These are phyloP conservation scores for Arachnomyces sp. DNA, from an alignment of 2,329 filamentous ascomycete genomes.

Conservation along the genomic window DNA sequence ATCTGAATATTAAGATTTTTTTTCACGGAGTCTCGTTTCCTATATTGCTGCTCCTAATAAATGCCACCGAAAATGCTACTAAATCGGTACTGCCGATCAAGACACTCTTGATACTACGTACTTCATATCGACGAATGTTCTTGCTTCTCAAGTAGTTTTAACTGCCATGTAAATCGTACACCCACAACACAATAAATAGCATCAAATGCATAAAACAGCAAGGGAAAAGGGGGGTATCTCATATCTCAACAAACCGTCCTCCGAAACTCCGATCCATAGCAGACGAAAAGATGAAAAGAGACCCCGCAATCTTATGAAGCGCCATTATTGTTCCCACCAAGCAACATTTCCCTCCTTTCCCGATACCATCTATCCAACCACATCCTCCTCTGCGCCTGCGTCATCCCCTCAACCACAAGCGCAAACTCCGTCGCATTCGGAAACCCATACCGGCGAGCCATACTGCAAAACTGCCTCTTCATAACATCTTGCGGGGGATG, in stretches of 20 bases:
- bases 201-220: no score
- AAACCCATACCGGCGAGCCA: constrained; percentile 75
- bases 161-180: background rate
- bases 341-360: constrained; percentile 50
- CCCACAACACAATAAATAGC: no score
- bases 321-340: constrained; percentile 5
- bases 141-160: background rate
- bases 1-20: background rate
- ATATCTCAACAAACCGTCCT: no score
- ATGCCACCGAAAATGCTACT: no score
- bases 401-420: constrained; percentile 83
- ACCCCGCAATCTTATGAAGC: background rate
- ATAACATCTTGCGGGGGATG: constrained; percentile 68
- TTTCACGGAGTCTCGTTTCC: no score
- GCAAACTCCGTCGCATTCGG: constrained; percentile 74
- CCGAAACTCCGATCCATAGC: no score
- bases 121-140: no score
- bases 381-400: constrained; percentile 69
- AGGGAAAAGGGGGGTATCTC: no score
- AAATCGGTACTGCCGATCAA: no score
- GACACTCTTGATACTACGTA: no score
- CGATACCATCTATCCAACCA: constrained; percentile 76
- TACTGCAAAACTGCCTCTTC: constrained; percentile 79
- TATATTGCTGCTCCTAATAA: no score
- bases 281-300: no score